Base-by-base conservation (phyloP, 805 yeast genomes). In the Kuraishia capsulata region DNA sequence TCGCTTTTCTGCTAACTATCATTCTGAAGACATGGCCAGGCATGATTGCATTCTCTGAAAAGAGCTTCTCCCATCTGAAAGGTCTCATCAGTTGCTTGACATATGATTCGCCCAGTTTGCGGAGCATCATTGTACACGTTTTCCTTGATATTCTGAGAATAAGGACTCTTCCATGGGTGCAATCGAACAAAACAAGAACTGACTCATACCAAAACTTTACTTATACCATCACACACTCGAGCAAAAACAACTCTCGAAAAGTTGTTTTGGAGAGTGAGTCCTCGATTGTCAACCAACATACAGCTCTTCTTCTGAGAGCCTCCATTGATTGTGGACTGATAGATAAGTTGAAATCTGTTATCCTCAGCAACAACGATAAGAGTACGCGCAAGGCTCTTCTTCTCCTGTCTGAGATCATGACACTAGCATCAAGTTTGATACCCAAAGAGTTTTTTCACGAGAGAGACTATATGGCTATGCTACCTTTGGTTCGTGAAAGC, bases 11-110 rank as follows among this genome's bases (percentile, higher is more conserved):
- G 6, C 54, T 90, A 2, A 61, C 82, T 0, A 54, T 71, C 3
- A 60, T 85, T 19, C 57, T 90, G 36, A 82, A 85, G 43, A 69
- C 77, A 25, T 81, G 90, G 76, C 67, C 82, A 10, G 99, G 98
- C 0, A 50, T 88, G 9, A 68, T 80, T 42, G 73, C 81, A 13
- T 73, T 80, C 47, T 69, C 82, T 1, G 65, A 71, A 40, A 64
- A 78, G 45, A 60, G 76, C 42, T 79, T 75, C 44, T 61, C 63
- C 39, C 69, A 80, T 8, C 52, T 89, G 18, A 63, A 61, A 31
- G 74, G 76, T 38, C 59, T 89, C 21, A 59, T 89, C 2, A 57
- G 67, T 32, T 80, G 88, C 52, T 61, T 92, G 32, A 57, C 64
- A n/a, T 67, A 71, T 38, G 77, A 76, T n/a, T 71, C 76, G 9